Evolutionary conservation across 495 filamentous ascomycete genomes (phyloP).

Genomic region (Cercophora sp.): DNA sequence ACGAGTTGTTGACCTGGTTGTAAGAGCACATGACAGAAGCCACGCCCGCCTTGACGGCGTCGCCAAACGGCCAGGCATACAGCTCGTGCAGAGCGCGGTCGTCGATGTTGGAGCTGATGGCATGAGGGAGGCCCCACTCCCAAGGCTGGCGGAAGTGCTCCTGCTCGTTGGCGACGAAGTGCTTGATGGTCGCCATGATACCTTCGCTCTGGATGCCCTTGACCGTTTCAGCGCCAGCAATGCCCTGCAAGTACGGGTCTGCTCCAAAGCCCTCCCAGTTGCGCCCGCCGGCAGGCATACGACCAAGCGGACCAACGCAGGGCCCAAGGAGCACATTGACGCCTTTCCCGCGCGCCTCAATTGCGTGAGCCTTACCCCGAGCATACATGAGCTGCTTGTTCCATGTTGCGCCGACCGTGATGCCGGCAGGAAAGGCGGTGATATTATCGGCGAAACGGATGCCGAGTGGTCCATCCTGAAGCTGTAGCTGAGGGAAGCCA

Average conservation of each 20-base stretch:
- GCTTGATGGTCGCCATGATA: slow-evolving; percentile 69
- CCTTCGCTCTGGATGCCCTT: slow-evolving; percentile 70
- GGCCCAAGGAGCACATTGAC: slow-evolving; percentile 69
- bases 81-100: slow-evolving; percentile 79
- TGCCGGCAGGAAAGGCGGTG: slow-evolving; percentile 64
- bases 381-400: slow-evolving; percentile 62
- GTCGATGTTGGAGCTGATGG: slow-evolving; percentile 76
- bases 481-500: slow-evolving; percentile 77
- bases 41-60: slow-evolving; percentile 81
- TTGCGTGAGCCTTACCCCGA: slow-evolving; percentile 62
- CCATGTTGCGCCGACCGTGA: slow-evolving; percentile 62
- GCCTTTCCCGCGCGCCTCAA: slow-evolving; percentile 68
- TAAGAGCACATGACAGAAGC: slow-evolving; percentile 86
- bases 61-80: slow-evolving; percentile 87
- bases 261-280: slow-evolving; percentile 78
- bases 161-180: slow-evolving; percentile 72
- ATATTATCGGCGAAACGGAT: slow-evolving; percentile 59
- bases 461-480: slow-evolving; percentile 82
- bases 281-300: slow-evolving; percentile 67
- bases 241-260: slow-evolving; percentile 69
- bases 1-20: slow-evolving; percentile 86
- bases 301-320: slow-evolving; percentile 62
- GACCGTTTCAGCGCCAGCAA: slow-evolving; percentile 61
- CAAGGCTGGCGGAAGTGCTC: slow-evolving; percentile 71
- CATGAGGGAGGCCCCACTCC: slow-evolving; percentile 75